Evolutionary conservation across 2,329 filamentous ascomycete species (phyloP).

Genomic region (Dothiorella sarmentorum): DNA sequence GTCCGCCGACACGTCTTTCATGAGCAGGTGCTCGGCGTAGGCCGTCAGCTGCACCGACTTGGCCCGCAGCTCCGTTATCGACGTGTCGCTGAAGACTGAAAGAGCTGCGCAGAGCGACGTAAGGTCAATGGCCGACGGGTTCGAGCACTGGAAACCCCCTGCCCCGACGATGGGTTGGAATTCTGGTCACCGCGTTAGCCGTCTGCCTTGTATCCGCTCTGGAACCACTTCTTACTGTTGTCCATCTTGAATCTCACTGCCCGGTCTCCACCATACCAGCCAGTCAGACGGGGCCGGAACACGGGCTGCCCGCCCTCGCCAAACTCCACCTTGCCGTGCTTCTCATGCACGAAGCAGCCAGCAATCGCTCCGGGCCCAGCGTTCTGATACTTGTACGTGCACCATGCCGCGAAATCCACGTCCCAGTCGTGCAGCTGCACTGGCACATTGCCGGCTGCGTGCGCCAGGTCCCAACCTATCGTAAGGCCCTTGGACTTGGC

Average conservation of each 20-base stretch:
- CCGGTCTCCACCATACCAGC: slow-evolving; percentile 74
- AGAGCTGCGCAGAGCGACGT: slow-evolving; percentile 62
- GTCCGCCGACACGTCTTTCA: slow-evolving; percentile 22
- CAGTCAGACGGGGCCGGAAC: slow-evolving; percentile 60
- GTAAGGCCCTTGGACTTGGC: slow-evolving; percentile 19
- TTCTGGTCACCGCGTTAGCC: slow-evolving; percentile 22
- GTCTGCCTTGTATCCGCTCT: neutral
- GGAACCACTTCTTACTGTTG: slow-evolving; percentile 40
- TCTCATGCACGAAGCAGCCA: slow-evolving; percentile 19
- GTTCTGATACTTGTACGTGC: slow-evolving; percentile 22
- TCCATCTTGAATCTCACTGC: slow-evolving; percentile 70
- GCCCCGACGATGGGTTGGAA: slow-evolving; percentile 67
- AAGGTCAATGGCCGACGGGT: slow-evolving; percentile 67
- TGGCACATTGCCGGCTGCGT: slow-evolving; percentile 21
- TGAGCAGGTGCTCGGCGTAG: slow-evolving; percentile 63
- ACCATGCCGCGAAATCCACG: slow-evolving; percentile 21
- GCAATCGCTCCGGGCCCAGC: slow-evolving; percentile 18
- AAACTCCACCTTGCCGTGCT: slow-evolving; percentile 26
- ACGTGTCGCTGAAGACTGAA: slow-evolving; percentile 61
- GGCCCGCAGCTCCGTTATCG: slow-evolving; percentile 58
- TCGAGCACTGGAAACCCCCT: slow-evolving; percentile 67
- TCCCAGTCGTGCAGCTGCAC: slow-evolving; percentile 20
- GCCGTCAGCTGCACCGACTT: slow-evolving; percentile 65
- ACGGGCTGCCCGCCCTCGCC: slow-evolving; percentile 33
- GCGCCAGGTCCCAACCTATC: slow-evolving; percentile 21